Evolutionary conservation across 139 green algal species (phyloP), one percentile per base, ranked within the genome.

Genomic region (Edaphochlamys debaryana): DNA sequence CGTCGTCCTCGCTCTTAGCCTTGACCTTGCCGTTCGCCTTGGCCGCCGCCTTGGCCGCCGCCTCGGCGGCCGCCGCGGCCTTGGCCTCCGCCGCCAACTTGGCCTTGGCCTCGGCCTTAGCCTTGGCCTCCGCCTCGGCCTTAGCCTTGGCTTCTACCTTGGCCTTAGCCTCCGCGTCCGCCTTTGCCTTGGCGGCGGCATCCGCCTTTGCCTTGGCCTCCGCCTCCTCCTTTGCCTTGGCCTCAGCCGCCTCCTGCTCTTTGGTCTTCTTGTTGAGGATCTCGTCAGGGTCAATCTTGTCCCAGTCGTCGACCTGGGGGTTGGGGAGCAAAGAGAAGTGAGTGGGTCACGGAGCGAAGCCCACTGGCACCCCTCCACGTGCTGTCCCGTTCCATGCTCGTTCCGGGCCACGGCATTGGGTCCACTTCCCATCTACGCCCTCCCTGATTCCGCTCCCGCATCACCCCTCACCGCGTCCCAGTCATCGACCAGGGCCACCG

Each of bases 271-370:
- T 76, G 48, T 87, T 62, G 58, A 88, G 88, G 52, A 95, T 75
- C 4, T 69, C 34, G 29, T 94, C 91, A n/a, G 90, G 64, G 71
- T 95, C 93, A 62, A 95, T 86, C 50, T 80, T 86, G 64, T 96
- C 93, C 93, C 93, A 96, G 72, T 94, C 88, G 20, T 94, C 91
- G 3, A 82, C 87, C 34, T 88, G 66, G 67, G 67, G 25, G 30
- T 15, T 8, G 38, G 15, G 30, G 25, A n/a, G n/a, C n/a, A n/a
- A n/a, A n/a, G n/a, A n/a, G n/a, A n/a, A n/a, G n/a, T n/a, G n/a
- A n/a, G n/a, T n/a, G n/a, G n/a, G n/a, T n/a, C n/a, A n/a, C n/a
- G n/a, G n/a, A n/a, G n/a, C n/a, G n/a, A n/a, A n/a, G n/a, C n/a
- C n/a, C n/a, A n/a, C n/a, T n/a, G n/a, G n/a, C n/a, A n/a, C n/a